phyloP scores from a whole-genome alignment of 2,329 filamentous ascomycete species.

The Diaporthe batatas region DNA sequence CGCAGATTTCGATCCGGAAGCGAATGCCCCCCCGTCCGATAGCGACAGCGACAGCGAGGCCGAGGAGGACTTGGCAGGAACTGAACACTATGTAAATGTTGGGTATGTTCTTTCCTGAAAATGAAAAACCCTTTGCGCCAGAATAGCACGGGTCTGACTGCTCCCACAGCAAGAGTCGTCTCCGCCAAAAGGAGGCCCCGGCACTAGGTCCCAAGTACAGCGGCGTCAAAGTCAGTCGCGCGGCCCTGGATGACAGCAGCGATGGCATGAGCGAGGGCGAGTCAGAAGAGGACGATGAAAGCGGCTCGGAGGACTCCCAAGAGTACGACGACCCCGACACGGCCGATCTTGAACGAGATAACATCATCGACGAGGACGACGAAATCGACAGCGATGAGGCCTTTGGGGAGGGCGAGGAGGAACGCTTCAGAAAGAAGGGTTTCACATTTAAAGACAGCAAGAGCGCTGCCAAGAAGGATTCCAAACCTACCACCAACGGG shows the following conservation, averaged over 20 bases:
- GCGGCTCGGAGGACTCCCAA: slow-evolving; percentile 49
- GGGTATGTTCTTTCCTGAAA: slow-evolving; percentile 62
- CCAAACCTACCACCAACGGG: slow-evolving; percentile 47
- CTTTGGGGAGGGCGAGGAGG: slow-evolving; percentile 86
- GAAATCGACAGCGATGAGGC: slow-evolving; percentile 77
- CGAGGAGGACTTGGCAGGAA: slow-evolving; percentile 71
- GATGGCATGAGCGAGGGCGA: slow-evolving; percentile 62
- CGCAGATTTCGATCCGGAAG: slow-evolving; percentile 86
- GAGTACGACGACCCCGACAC: slow-evolving; percentile 69
- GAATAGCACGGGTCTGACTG: not conserved
- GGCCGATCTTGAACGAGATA: slow-evolving; percentile 66
- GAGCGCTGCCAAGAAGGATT: slow-evolving; percentile 50
- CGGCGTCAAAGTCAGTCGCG: slow-evolving; percentile 80
- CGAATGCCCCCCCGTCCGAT: slow-evolving; percentile 67
- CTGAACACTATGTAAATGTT: slow-evolving; percentile 89
- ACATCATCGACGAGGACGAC: slow-evolving; percentile 65
- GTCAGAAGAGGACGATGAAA: slow-evolving; percentile 56
- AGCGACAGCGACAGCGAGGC: slow-evolving; percentile 66
- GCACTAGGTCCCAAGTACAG: slow-evolving; percentile 84
- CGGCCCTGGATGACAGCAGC: slow-evolving; percentile 71
- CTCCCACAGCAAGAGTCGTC: slow-evolving; percentile 78
- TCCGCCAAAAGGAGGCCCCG: slow-evolving; percentile 79
- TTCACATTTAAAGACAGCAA: slow-evolving; percentile 75
- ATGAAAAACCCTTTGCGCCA: not conserved
- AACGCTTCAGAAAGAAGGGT: slow-evolving; percentile 74